Base-by-base conservation (phyloP, 2,329 filamentous ascomycete species). In the Seiridium cupressi region DNA sequence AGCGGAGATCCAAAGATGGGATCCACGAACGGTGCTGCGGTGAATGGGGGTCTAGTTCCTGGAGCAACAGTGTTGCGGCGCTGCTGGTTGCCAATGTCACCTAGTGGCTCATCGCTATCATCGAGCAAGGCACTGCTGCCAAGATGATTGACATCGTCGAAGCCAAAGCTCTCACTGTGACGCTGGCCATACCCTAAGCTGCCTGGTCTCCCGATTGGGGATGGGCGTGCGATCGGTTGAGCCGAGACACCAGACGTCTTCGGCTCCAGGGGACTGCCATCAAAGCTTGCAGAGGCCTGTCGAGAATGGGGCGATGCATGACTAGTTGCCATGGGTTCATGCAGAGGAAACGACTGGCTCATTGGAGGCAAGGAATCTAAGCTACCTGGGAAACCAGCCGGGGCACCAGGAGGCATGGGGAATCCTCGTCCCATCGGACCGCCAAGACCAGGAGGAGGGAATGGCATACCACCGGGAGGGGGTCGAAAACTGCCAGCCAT, bases 121-220 rank as follows among this genome's bases (percentile, higher is more conserved):
- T 89, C 89, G 51, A 98, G 80, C 10, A 99, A 80, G 10, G 93
- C 95, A 68, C 92, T 93, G 74, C 94, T 98, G 10, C 95, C 95
- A 34, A 99, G 82, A 67, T 95, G 93, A 62, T 89, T 89, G 58
- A 91, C 77, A 54, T 91, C 86, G 59, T 94, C 92, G 26, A 92
- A 79, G 59, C 89, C 87, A 35, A 79, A 76, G 34, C 61, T 68
- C 60, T 53, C 68, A 68, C 55, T 69, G 26, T 57, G n/a, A 4
- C 78, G 77, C 49, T 81, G 81, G 11, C 83, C 83, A 51, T 84
- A 81, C 13, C 81, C 82, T 32, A 85, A 86, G 72, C 93, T 97
- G 13, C 89, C 88, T 0, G 95, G 94, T 40, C 93, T 86, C 63
- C 94, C 92, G 64, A 98, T 97, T 1, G 94, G 94, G 32, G 91